Evolutionary conservation across 2,329 filamentous ascomycete genomes (phyloP).

Genomic region (Monosporascus sp.): DNA sequence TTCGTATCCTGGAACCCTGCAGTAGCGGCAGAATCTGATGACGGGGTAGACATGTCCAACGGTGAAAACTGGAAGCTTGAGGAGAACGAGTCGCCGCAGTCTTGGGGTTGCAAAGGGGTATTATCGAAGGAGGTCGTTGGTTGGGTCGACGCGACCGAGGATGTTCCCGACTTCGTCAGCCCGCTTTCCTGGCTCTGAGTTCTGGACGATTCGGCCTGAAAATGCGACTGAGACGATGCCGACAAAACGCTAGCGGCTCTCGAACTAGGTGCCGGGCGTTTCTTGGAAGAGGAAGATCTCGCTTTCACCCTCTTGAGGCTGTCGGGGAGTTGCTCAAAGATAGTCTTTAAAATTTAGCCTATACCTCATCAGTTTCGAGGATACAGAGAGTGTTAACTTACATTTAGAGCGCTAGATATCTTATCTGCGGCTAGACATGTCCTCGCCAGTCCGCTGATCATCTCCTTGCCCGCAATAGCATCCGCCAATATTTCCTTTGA

Average conservation of each 20-base stretch:
- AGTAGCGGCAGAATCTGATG: constrained; percentile 18
- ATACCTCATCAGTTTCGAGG: constrained; percentile 5
- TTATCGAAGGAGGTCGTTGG: constrained; percentile 11
- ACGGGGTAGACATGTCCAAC: constrained; percentile 16
- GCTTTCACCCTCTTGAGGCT: constrained; percentile 51
- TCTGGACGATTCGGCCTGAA: constrained; percentile 18
- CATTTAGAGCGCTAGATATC: constrained; percentile 71
- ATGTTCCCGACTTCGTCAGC: constrained; percentile 16
- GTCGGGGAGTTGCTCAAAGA: constrained; percentile 81
- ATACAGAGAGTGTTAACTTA: constrained; percentile 36
- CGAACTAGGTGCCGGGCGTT: constrained; percentile 48
- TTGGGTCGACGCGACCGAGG: constrained; percentile 11
- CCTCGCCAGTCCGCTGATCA: constrained; percentile 71
- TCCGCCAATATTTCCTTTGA: constrained; percentile 79
- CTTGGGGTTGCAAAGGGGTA: constrained; percentile 14
- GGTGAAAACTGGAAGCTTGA: constrained; percentile 20
- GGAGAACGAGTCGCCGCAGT: constrained; percentile 15
- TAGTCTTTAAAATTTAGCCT: constrained; percentile 44
- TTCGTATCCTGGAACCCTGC: constrained; percentile 23
- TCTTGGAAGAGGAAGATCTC: constrained; percentile 42
- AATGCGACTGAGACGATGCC: constrained; percentile 20
- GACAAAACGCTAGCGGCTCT: constrained; percentile 26
- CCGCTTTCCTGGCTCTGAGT: constrained; percentile 10
- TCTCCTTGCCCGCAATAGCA: constrained; percentile 77
- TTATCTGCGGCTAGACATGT: constrained; percentile 85